These are phyloP conservation scores for Marchantia polymorpha DNA, from an alignment of 225 moss, liverwort and hornwort genomes.

Conservation along the genomic window DNA sequence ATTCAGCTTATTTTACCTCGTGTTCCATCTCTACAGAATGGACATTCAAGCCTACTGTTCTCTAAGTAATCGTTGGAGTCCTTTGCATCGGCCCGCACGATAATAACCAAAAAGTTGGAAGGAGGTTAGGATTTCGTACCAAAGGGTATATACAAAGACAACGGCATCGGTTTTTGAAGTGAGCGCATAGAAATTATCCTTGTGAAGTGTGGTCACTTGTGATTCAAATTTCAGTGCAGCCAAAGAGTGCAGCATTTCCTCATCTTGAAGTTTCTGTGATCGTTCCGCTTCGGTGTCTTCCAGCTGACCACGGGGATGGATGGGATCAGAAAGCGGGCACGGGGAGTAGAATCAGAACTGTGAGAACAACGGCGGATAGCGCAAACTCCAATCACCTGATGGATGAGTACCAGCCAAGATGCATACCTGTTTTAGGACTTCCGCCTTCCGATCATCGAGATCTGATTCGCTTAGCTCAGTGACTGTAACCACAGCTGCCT, in stretches of 20 bases:
- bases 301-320: not conserved
- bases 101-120: not conserved
- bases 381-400: too few species aligned
- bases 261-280: not conserved
- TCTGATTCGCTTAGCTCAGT: conserved; percentile 3
- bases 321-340: not conserved
- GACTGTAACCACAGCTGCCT: not conserved
- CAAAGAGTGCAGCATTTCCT: not conserved
- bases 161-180: conserved; percentile 13
- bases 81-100: too few species aligned
- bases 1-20: too few species aligned
- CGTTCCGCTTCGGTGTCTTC: conserved; percentile 12
- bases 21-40: too few species aligned
- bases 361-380: not conserved
- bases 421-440: not conserved
- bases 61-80: too few species aligned
- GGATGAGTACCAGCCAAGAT: not conserved
- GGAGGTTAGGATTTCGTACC: conserved; percentile 1
- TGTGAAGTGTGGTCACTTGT: conserved; percentile 7
- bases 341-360: not conserved
- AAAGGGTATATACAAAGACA: conserved; percentile 11
- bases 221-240: conserved; percentile 9
- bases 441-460: not conserved
- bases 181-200: conserved; percentile 2
- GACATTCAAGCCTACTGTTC: too few species aligned